Conservation (phyloP, 371 early-diverging fungal species). For the Saksenaea oblongispora region DNA sequence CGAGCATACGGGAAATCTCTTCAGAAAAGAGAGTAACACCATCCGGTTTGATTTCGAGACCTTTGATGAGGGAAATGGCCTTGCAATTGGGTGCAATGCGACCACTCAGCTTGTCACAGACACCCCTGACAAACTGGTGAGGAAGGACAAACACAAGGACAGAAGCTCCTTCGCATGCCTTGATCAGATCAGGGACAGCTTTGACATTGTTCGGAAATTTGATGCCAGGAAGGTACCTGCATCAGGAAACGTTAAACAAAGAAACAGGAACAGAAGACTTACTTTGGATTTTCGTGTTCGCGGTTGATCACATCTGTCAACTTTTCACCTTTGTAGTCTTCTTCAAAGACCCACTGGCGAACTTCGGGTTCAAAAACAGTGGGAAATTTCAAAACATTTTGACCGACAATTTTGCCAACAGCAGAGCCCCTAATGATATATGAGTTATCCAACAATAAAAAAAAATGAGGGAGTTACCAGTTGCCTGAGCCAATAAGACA, state of each 20-base stretch:
- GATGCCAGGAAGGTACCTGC: constrained; percentile 90
- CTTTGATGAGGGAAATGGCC: constrained; percentile 96
- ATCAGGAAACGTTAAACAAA: constrained; percentile 1
- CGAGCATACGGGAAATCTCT: constrained; percentile 78
- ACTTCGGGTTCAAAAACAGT: constrained; percentile 78
- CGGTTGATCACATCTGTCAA: constrained; percentile 95
- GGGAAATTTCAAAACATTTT: constrained; percentile 70
- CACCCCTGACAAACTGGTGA: constrained; percentile 93
- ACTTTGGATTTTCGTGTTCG: constrained; percentile 93
- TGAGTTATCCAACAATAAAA: constrained; percentile 9
- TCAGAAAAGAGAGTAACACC: constrained; percentile 87
- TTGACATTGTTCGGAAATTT: constrained; percentile 85
- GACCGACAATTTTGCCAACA: constrained; percentile 92
- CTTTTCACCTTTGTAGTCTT: constrained; percentile 78
- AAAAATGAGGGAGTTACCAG: constrained; percentile 63
- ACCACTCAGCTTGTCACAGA: constrained; percentile 77
- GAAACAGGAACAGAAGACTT: constrained; percentile 17
- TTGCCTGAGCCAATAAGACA: constrained; percentile 94
- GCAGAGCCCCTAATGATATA: constrained; percentile 86
- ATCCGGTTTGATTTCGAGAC: constrained; percentile 78
- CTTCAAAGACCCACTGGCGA: constrained; percentile 96
- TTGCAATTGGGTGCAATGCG: constrained; percentile 67
- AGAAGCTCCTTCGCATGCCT: constrained; percentile 81
- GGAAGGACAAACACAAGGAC: constrained; percentile 96
- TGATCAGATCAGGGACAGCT: constrained; percentile 81